A percentile compares a stretch with the other conserved stretches of the same genome.
Evolutionary conservation across 345 rosid genomes (phyloP).

Genomic region (Ceriops decandra): DNA sequence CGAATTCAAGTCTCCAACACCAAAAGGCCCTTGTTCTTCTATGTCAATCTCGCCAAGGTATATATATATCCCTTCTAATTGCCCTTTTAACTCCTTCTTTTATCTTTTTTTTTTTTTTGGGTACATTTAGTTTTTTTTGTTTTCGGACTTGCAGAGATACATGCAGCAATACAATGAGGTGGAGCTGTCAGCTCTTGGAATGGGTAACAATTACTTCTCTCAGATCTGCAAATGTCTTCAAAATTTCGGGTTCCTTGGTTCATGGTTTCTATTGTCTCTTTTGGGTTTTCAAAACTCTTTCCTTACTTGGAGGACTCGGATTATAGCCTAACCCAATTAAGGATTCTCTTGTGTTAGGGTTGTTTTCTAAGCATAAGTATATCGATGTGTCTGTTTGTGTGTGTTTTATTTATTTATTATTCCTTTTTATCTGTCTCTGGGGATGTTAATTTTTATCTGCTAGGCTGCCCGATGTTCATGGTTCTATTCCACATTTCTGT

Average conservation of each 20-base stretch:
- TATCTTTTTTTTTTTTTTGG: background rate
- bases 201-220: conserved; percentile 49
- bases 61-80: background rate
- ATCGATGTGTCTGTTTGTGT: no score
- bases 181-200: conserved; percentile 92
- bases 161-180: conserved; percentile 91
- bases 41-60: conserved; percentile 92
- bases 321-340: no score
- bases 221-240: no score
- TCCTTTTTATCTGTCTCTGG: no score
- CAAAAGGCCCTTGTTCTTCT: conserved; percentile 90
- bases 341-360: no score
- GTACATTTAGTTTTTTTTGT: background rate
- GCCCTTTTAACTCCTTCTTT: background rate
- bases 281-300: background rate
- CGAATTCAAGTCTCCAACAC: conserved; percentile 94
- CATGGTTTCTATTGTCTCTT: background rate
- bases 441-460: no score
- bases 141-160: conserved; percentile 54
- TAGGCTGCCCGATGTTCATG: no score
- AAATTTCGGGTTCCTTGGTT: no score
- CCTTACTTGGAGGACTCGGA: no score
- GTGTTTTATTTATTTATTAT: no score
- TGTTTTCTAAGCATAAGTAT: no score
- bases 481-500: no score